A percentile compares a stretch with the other conserved stretches of the same genome.
These are phyloP conservation scores for Senecio squalidus DNA, from an alignment of 140 eudicot genomes.

Conservation along the genomic window DNA sequence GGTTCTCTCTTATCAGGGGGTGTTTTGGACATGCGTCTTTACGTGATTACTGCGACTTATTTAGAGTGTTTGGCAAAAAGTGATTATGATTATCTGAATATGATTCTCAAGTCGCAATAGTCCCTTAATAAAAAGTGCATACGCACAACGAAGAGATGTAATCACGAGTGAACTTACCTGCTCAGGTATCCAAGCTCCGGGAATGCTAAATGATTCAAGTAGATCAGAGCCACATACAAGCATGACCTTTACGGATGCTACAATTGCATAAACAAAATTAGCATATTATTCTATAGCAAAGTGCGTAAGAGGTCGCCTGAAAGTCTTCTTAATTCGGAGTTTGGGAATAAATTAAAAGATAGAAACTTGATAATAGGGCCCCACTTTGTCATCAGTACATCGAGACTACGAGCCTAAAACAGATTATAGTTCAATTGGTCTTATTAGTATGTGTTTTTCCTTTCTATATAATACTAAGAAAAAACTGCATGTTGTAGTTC, in stretches of 20 bases:
- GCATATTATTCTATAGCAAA: too few species aligned
- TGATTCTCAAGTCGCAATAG: not conserved
- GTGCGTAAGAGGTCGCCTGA: too few species aligned
- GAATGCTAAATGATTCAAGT: constrained; percentile 70
- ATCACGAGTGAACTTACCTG: constrained; percentile 47
- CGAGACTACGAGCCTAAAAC: too few species aligned
- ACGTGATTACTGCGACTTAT: not conserved
- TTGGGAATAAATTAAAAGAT: too few species aligned
- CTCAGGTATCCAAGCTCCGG: constrained; percentile 86
- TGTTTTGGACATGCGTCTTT: not conserved
- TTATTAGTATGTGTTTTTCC: too few species aligned
- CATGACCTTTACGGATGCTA: constrained; percentile 60
- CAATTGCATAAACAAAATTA: constrained; percentile 9
- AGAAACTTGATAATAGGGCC: too few species aligned
- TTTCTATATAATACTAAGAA: too few species aligned
- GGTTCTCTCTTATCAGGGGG: not conserved
- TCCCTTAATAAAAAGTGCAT: not conserved
- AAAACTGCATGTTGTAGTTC: too few species aligned
- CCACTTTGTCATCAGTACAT: too few species aligned
- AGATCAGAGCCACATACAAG: constrained; percentile 94
- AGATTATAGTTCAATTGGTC: too few species aligned
- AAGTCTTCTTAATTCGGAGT: too few species aligned
- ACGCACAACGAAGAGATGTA: not conserved
- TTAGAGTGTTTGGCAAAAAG: not conserved
- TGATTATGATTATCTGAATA: not conserved